These are phyloP conservation scores for Aureobasidium sp. DNA, from an alignment of 2,329 filamentous ascomycete genomes.

Conservation along the genomic window DNA sequence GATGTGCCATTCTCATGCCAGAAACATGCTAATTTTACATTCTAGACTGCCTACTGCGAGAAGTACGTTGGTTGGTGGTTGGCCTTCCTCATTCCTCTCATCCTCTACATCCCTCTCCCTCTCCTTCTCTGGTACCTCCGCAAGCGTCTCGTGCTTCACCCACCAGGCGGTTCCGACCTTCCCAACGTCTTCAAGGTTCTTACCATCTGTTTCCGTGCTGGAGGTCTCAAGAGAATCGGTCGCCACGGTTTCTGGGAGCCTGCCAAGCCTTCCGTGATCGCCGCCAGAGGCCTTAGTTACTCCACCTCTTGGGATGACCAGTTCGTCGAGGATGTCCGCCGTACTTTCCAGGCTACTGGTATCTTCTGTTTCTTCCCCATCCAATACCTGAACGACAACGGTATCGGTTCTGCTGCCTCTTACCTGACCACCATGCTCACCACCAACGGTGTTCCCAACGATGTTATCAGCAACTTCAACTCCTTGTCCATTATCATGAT, in stretches of 20 bases:
- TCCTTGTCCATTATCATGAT: constrained; percentile 35
- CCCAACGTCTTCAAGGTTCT: constrained; percentile 19
- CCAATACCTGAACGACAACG: constrained; percentile 30
- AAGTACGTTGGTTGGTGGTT: constrained; percentile 53
- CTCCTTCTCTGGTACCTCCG: constrained; percentile 20
- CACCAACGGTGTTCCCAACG: constrained; percentile 34
- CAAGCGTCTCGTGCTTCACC: constrained; percentile 19
- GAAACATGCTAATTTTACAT: too few relatives aligned
- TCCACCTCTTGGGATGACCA: constrained; percentile 50
- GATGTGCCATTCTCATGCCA: too few relatives aligned
- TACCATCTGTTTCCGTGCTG: constrained; percentile 14
- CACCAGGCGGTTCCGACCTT: constrained; percentile 19
- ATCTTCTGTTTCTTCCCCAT: constrained; percentile 49
- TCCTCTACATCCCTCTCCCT: constrained; percentile 48
- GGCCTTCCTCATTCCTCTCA: constrained; percentile 52
- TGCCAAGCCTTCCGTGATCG: constrained; percentile 21
- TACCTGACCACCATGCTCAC: constrained; percentile 21
- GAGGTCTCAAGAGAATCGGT: constrained; percentile 16
- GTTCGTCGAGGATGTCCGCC: constrained; percentile 63
- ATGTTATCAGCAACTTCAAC: constrained; percentile 39
- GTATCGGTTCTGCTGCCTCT: constrained; percentile 18
- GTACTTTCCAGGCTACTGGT: constrained; percentile 54
- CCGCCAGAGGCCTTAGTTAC: constrained; percentile 16
- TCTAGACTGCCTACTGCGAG: constrained; percentile 54
- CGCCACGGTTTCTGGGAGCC: constrained; percentile 18